phyloP scores from a whole-genome alignment of 257 asterid genomes.

The Forsythia suspensa region DNA sequence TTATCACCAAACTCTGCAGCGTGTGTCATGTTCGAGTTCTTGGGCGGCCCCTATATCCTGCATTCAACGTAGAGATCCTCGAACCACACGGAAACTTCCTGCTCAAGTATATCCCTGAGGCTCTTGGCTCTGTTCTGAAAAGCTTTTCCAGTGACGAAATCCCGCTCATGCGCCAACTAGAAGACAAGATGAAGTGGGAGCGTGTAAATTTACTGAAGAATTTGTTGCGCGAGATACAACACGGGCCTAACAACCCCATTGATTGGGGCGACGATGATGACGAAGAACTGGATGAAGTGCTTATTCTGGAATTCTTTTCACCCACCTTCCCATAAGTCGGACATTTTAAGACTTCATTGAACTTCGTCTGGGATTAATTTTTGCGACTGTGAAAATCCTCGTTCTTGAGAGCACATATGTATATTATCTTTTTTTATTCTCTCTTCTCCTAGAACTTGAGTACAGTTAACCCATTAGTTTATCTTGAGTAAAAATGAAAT shows the following conservation, averaged over 20 bases:
- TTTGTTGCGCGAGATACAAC: neutral
- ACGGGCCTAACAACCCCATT: neutral
- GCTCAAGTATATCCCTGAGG: constrained; percentile 21
- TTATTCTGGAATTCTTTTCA: neutral
- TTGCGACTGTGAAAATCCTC: neutral
- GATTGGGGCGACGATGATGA: neutral
- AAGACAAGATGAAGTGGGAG: neutral
- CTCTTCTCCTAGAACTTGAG: neutral
- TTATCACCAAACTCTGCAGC: neutral
- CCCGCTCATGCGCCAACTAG: neutral
- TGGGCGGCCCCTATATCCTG: constrained; percentile 12
- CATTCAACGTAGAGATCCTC: constrained; percentile 19
- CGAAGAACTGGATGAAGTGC: neutral
- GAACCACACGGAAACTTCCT: constrained; percentile 13
- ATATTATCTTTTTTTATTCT: too few species aligned
- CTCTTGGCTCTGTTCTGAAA: neutral
- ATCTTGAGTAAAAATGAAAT: neutral
- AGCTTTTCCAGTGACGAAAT: constrained; percentile 7
- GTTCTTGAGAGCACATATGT: neutral
- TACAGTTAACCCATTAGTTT: neutral
- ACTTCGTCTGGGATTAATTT: neutral
- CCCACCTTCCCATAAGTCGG: neutral
- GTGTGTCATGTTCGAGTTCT: constrained; percentile 21
- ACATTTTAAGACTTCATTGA: neutral
- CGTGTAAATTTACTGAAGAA: neutral